Conservation (phyloP, 441 rosid genomes). For the Aleurites moluccanus region DNA sequence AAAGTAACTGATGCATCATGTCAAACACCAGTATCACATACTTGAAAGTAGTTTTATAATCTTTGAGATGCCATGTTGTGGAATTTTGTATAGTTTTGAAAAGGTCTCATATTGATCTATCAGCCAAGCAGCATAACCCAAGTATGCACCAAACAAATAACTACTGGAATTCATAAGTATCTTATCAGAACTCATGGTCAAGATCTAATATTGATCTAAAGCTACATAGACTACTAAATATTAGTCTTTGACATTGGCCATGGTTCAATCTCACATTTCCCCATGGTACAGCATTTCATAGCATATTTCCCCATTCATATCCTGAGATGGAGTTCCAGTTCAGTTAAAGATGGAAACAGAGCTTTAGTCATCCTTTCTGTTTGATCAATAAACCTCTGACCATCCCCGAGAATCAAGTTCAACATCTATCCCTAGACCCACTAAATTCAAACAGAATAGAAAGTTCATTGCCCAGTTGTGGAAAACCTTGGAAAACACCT, state of each 20-base stretch:
- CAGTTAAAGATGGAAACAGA: background rate
- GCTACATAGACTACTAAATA: background rate
- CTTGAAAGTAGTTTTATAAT: background rate
- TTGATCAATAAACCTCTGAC: background rate
- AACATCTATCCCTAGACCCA: background rate
- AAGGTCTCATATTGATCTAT: background rate
- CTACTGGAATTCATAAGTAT: background rate
- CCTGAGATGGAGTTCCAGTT: background rate
- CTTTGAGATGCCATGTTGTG: background rate
- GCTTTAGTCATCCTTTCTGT: background rate
- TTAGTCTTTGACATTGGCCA: background rate
- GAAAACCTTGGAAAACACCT: background rate
- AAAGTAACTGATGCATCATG: constrained; percentile 13
- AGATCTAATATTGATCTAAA: background rate
- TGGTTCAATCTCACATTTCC: background rate
- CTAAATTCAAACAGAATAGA: background rate
- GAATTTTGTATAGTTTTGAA: too few species aligned
- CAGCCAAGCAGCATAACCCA: background rate
- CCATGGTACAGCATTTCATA: background rate
- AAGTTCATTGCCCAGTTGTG: background rate
- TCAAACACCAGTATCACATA: background rate
- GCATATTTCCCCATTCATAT: background rate
- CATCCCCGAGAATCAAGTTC: background rate
- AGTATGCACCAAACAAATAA: background rate
- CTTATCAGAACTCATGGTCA: background rate